A percentile compares a stretch with the other conserved stretches of the same genome.
Conservation (phyloP, 495 filamentous ascomycete genomes). For the Pseudomonodictys pantanalensis region DNA sequence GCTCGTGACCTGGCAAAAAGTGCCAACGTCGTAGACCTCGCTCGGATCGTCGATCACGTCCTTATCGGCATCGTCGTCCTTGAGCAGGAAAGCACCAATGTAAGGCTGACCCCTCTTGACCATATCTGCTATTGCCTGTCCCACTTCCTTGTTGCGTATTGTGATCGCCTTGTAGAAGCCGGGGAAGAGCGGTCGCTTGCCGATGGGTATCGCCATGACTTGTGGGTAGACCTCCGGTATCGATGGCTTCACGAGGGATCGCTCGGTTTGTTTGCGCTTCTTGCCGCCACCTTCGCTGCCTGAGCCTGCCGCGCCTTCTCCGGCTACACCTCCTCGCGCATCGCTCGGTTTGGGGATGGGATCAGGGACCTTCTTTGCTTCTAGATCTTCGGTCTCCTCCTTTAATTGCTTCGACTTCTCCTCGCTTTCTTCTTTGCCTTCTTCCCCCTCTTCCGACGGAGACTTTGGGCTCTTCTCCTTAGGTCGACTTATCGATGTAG, state of each 20-base stretch:
- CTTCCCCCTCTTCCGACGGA: conserved; percentile 15
- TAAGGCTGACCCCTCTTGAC: conserved; percentile 98
- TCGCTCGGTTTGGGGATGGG: conserved; percentile 41
- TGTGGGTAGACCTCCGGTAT: conserved; percentile 96
- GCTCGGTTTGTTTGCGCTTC: conserved; percentile 55
- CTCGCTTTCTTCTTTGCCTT: conserved; percentile 44
- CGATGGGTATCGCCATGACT: conserved; percentile 98
- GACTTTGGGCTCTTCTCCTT: conserved; percentile 42
- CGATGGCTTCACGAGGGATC: conserved; percentile 68
- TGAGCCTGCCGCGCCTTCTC: conserved; percentile 48
- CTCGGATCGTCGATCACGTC: conserved; percentile 83
- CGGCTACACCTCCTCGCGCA: conserved; percentile 40
- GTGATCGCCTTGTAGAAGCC: conserved; percentile 99
- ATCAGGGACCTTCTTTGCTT: conserved; percentile 48
- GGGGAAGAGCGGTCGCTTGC: conserved; percentile 89
- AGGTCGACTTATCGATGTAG: conserved; percentile 36
- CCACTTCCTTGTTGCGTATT: conserved; percentile 84
- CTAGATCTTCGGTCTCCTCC: conserved; percentile 41
- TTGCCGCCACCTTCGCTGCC: conserved; percentile 60
- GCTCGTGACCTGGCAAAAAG: conserved; percentile 96
- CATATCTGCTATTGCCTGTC: conserved; percentile 88
- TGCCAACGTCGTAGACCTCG: conserved; percentile 91
- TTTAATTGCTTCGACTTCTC: conserved; percentile 48
- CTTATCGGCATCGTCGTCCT: conserved; percentile 88
- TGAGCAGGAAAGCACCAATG: conserved; percentile 93